A percentile compares a stretch with the other conserved stretches of the same genome.
phyloP scores from a whole-genome alignment of 768 basidiomycete genomes.

The Lactarius hatsudake region DNA sequence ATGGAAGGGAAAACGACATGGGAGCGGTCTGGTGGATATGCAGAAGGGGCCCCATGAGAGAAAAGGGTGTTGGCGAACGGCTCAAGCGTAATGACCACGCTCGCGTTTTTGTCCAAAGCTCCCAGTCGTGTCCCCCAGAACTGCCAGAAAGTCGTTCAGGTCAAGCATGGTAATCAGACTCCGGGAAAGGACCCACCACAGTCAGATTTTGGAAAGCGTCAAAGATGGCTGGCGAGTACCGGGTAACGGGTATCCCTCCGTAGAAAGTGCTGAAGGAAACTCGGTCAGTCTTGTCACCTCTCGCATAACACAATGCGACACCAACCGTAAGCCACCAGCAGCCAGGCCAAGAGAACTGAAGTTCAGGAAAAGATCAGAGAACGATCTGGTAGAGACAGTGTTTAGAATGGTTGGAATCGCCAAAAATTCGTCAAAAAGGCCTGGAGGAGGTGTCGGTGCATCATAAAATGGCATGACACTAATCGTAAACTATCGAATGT shows the following conservation, averaged over 20 bases:
- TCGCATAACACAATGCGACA: neutral
- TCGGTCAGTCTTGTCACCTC: neutral
- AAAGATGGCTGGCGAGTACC: slow-evolving; percentile 1
- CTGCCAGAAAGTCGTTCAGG: neutral
- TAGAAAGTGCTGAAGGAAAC: neutral
- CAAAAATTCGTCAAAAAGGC: slow-evolving; percentile 28
- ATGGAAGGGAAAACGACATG: slow-evolving; percentile 4
- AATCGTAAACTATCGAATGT: neutral
- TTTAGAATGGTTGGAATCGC: slow-evolving; percentile 5
- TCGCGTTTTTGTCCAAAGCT: neutral
- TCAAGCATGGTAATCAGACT: neutral
- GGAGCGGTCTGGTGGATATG: slow-evolving; percentile 20
- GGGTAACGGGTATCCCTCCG: neutral
- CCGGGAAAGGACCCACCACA: neutral
- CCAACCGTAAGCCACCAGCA: neutral
- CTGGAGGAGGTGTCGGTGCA: slow-evolving; percentile 21
- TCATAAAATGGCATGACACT: slow-evolving; percentile 22
- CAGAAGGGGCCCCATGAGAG: slow-evolving; percentile 16
- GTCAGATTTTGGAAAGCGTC: neutral
- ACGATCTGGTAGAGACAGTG: neutral
- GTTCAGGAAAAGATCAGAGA: neutral
- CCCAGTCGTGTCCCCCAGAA: slow-evolving; percentile 1
- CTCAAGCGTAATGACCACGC: neutral
- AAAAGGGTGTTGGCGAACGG: slow-evolving; percentile 1
- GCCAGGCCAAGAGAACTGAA: neutral